Evolutionary conservation across 768 basidiomycete genomes (phyloP).

Genomic region (Crepidotus variabilis): DNA sequence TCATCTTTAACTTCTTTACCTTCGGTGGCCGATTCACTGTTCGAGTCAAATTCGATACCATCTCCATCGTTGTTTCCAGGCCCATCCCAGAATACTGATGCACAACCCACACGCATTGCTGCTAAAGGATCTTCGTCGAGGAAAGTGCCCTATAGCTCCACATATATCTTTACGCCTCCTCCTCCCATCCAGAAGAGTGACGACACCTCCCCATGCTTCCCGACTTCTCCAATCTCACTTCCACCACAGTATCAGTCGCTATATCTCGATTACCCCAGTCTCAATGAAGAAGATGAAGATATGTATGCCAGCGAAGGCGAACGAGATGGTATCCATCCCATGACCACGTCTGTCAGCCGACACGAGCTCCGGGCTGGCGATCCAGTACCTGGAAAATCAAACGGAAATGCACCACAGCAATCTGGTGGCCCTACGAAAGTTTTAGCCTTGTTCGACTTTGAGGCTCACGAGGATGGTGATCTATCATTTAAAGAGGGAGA

Average conservation of each 20-base stretch:
- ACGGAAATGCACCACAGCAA: constrained; percentile 46
- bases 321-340: neutral
- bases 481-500: constrained; percentile 75
- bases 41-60: neutral
- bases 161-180: neutral
- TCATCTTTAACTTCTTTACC: constrained; percentile 6
- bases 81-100: too few species aligned
- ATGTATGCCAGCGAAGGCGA: neutral
- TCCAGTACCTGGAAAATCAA: constrained; percentile 7
- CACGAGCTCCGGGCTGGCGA: constrained; percentile 30
- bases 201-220: neutral
- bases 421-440: constrained; percentile 50
- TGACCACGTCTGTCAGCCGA: too few species aligned
- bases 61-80: neutral
- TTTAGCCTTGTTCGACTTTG: constrained; percentile 70
- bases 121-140: neutral
- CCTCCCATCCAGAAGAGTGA: neutral
- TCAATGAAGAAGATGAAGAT: neutral
- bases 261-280: neutral
- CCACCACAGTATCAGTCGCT: neutral
- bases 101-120: neutral
- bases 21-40: constrained; percentile 11
- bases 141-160: neutral
- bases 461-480: constrained; percentile 71
- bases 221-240: neutral